Evolutionary conservation across 2,329 filamentous ascomycete genomes (phyloP).

Genomic region (Epicoccum sorghinum): DNA sequence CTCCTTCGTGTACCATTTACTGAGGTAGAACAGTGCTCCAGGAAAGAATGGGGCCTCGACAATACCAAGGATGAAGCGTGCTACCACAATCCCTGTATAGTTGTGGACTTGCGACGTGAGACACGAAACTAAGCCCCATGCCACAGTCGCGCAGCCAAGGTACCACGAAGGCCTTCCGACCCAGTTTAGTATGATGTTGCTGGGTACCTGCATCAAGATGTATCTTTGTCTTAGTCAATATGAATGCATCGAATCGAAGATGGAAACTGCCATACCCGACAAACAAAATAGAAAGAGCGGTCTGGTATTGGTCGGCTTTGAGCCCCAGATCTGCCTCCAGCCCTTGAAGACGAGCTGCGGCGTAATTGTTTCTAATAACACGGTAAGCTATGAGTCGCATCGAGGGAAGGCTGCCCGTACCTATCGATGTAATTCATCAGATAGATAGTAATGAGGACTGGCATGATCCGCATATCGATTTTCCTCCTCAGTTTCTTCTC

Average conservation of each 20-base stretch:
- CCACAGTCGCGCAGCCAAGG: slow-evolving; percentile 55
- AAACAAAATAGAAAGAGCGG: slow-evolving; percentile 58
- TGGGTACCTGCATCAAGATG: slow-evolving; percentile 66
- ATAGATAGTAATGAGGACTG: slow-evolving; percentile 38
- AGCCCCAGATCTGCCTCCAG: slow-evolving; percentile 29
- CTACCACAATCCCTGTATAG: slow-evolving; percentile 50
- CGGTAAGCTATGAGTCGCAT: not conserved
- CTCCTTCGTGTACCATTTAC: slow-evolving; percentile 59
- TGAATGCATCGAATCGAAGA: not conserved
- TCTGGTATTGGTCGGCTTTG: slow-evolving; percentile 26
- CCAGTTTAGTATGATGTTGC: slow-evolving; percentile 63
- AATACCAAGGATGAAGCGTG: slow-evolving; percentile 50
- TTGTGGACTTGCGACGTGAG: slow-evolving; percentile 57
- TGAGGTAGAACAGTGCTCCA: slow-evolving; percentile 32
- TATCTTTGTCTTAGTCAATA: slow-evolving; percentile 49
- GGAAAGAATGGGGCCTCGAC: slow-evolving; percentile 35
- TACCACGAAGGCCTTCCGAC: slow-evolving; percentile 61
- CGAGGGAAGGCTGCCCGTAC: not conserved
- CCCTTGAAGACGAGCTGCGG: slow-evolving; percentile 34
- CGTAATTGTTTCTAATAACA: slow-evolving; percentile 33
- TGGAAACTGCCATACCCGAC: slow-evolving; percentile 54
- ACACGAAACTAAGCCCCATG: slow-evolving; percentile 50
- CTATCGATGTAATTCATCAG: slow-evolving; percentile 39
- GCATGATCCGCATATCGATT: slow-evolving; percentile 37
- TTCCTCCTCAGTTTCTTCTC: slow-evolving; percentile 39